Evolutionary conservation across 768 basidiomycete species (phyloP).

Genomic region (Infundibulicybe gibba): DNA sequence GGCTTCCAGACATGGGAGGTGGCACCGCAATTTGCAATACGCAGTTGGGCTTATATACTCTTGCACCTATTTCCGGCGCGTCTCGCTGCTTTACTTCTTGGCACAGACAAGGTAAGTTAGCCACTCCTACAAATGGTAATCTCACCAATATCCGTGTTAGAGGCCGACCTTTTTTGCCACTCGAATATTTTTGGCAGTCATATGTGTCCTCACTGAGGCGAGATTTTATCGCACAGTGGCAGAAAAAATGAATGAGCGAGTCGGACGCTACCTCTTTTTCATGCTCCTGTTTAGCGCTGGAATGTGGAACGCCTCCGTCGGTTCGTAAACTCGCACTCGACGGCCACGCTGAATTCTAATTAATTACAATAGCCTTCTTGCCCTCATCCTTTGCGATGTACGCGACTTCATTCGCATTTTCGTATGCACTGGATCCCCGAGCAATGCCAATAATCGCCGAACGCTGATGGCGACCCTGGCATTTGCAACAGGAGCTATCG

Average conservation of each 20-base stretch:
- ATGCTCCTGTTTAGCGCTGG: slow-evolving; percentile 82
- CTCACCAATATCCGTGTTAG: slow-evolving; percentile 35
- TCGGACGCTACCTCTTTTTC: slow-evolving; percentile 93
- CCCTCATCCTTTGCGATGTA: slow-evolving; percentile 97
- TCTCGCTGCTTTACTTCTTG: slow-evolving; percentile 45
- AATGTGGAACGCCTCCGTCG: slow-evolving; percentile 90
- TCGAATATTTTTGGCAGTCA: slow-evolving; percentile 70
- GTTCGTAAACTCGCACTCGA: slow-evolving; percentile 35
- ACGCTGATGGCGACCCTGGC: slow-evolving; percentile 62
- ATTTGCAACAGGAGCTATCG: slow-evolving; percentile 79
- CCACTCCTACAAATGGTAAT: background rate
- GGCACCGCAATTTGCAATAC: slow-evolving; percentile 84
- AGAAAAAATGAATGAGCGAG: slow-evolving; percentile 80
- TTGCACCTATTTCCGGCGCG: slow-evolving; percentile 71
- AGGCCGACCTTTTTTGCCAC: slow-evolving; percentile 87
- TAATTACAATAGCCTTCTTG: slow-evolving; percentile 64
- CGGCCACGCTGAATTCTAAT: slow-evolving; percentile 6
- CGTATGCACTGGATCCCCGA: slow-evolving; percentile 64
- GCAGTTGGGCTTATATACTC: slow-evolving; percentile 92
- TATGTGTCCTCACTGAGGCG: slow-evolving; percentile 76
- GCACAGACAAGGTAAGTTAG: slow-evolving; percentile 68
- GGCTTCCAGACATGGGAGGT: slow-evolving; percentile 99
- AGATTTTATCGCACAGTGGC: slow-evolving; percentile 79
- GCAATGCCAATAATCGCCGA: slow-evolving; percentile 44
- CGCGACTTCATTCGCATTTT: slow-evolving; percentile 72